These are phyloP conservation scores for Calvatia gigantea DNA, from an alignment of 768 basidiomycete species.

Conservation along the genomic window DNA sequence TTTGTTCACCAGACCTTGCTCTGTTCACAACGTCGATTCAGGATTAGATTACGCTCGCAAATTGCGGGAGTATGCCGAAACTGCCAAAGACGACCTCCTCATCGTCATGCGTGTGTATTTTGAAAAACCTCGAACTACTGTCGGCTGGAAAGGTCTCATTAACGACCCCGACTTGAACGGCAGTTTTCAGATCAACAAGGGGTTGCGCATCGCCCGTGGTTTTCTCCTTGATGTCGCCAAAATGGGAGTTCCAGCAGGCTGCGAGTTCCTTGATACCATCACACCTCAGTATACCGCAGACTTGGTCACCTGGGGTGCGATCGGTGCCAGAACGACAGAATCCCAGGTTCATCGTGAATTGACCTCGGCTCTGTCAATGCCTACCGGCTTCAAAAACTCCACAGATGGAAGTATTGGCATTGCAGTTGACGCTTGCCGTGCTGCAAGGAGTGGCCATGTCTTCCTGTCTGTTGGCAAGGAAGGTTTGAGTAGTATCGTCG, in stretches of 20 bases:
- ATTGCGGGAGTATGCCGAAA: constrained; percentile 76
- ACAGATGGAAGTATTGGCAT: constrained; percentile 92
- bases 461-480: constrained; percentile 98
- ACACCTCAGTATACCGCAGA: constrained; percentile 88
- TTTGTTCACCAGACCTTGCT: constrained; percentile 67
- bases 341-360: constrained; percentile 92
- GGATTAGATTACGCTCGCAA: constrained; percentile 85
- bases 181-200: constrained; percentile 94
- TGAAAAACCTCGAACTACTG: constrained; percentile 93
- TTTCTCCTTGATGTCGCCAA: constrained; percentile 87
- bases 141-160: constrained; percentile 99
- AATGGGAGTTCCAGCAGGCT: constrained; percentile 90
- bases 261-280: constrained; percentile 85
- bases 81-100: constrained; percentile 78
- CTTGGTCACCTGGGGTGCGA: constrained; percentile 88
- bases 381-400: constrained; percentile 98
- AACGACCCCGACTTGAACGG: constrained; percentile 96
- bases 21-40: constrained; percentile 85
- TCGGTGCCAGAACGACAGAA: constrained; percentile 91
- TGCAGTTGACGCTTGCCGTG: constrained; percentile 93
- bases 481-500: constrained; percentile 90
- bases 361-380: constrained; percentile 85
- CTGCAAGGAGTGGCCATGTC: constrained; percentile 86
- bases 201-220: constrained; percentile 82
- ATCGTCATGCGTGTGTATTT: constrained; percentile 99